Evolutionary conservation across 768 basidiomycete species (phyloP).

Genomic region (Termitomyces sp.): DNA sequence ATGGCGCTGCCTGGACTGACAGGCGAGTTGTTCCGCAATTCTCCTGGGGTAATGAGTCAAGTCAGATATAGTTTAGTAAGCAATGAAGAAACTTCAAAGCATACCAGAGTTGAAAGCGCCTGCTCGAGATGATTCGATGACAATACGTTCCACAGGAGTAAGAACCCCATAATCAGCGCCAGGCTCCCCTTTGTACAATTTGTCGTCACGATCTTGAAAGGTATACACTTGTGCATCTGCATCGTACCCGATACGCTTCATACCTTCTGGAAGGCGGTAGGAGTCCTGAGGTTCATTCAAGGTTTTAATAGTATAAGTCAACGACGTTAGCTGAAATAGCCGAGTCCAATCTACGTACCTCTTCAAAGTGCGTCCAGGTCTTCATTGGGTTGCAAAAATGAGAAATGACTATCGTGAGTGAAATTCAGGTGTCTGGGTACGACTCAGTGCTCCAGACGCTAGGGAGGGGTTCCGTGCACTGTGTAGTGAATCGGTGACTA

Average conservation of each 20-base stretch:
- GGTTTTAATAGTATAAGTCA: neutral
- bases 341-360: conserved; percentile 24
- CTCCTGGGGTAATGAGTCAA: conserved; percentile 1
- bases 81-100: neutral
- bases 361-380: conserved; percentile 25
- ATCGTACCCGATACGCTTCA: conserved; percentile 48
- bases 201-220: conserved; percentile 40
- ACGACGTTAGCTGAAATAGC: neutral
- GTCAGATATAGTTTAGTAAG: neutral
- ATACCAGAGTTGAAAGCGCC: conserved; percentile 22
- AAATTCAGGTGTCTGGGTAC: neutral
- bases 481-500: neutral
- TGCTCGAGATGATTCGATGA: conserved; percentile 14
- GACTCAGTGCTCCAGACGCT: neutral
- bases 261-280: conserved; percentile 36
- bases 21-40: neutral
- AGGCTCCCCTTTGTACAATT: conserved; percentile 37
- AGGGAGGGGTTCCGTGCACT: neutral
- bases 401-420: neutral
- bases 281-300: conserved; percentile 24
- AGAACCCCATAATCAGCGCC: conserved; percentile 40
- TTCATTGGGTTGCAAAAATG: conserved; percentile 15
- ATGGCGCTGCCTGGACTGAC: conserved; percentile 9
- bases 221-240: conserved; percentile 45
- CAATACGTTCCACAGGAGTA: conserved; percentile 23